Conservation (phyloP, 495 filamentous ascomycete genomes). For the Parathielavia hyrcaniae region DNA sequence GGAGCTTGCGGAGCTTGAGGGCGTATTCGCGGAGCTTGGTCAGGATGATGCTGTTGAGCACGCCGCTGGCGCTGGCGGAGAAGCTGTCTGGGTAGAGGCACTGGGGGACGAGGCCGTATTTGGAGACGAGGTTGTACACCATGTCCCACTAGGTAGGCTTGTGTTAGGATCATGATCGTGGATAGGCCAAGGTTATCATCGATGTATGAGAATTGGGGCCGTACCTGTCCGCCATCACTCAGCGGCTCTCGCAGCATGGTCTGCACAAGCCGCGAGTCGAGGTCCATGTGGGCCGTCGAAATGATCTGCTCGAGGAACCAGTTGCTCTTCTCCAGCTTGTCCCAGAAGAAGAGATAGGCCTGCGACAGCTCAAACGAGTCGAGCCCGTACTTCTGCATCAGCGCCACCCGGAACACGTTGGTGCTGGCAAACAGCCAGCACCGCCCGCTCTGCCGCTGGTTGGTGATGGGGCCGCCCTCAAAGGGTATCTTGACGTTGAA, state of each 20-base stretch:
- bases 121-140: slow-evolving; percentile 76
- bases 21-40: slow-evolving; percentile 83
- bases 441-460: slow-evolving; percentile 69
- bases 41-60: slow-evolving; percentile 69
- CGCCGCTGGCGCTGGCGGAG: slow-evolving; percentile 61
- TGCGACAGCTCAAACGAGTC: slow-evolving; percentile 79
- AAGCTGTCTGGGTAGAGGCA: slow-evolving; percentile 70
- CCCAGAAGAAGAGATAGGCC: slow-evolving; percentile 89
- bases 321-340: slow-evolving; percentile 89
- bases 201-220: not conserved
- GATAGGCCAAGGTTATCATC: not conserved
- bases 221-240: slow-evolving; percentile 66
- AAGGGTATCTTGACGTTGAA: slow-evolving; percentile 79
- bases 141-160: slow-evolving; percentile 60
- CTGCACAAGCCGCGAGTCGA: slow-evolving; percentile 65
- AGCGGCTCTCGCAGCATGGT: slow-evolving; percentile 59
- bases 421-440: slow-evolving; percentile 88
- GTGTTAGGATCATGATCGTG: not conserved
- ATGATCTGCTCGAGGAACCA: slow-evolving; percentile 80
- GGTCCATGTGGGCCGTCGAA: slow-evolving; percentile 58
- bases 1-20: slow-evolving; percentile 53
- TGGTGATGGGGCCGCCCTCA: slow-evolving; percentile 78
- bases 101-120: slow-evolving; percentile 81
- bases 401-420: slow-evolving; percentile 76
- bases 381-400: slow-evolving; percentile 74